Conservation (phyloP, 768 basidiomycete genomes). For the Lactarius sanguifluus region DNA sequence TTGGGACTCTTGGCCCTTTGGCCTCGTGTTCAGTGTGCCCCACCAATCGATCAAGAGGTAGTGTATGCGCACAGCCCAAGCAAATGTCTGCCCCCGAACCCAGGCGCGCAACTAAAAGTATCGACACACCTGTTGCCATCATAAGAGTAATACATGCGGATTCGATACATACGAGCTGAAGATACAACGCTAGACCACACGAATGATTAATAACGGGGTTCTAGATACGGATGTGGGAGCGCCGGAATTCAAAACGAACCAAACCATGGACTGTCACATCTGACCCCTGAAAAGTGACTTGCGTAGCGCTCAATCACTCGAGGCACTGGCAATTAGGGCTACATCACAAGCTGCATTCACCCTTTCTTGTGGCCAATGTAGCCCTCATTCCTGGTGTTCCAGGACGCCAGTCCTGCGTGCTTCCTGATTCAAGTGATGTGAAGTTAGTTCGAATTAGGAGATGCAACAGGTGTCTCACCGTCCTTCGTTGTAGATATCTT, state of each 20-base stretch:
- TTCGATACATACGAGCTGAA: neutral
- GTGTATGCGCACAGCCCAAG: neutral
- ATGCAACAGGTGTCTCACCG: constrained; percentile 4
- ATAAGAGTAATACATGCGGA: neutral
- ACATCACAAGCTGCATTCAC: constrained; percentile 18
- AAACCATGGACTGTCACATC: neutral
- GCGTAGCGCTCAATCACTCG: neutral
- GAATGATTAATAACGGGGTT: neutral
- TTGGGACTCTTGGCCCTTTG: neutral
- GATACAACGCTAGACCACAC: neutral
- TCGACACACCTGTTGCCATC: neutral
- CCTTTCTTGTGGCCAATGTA: constrained; percentile 10
- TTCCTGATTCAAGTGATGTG: constrained; percentile 4
- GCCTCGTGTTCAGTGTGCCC: neutral
- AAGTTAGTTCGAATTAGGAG: neutral
- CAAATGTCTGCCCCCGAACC: neutral
- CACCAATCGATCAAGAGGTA: neutral
- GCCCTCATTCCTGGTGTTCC: neutral
- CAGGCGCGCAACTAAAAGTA: neutral
- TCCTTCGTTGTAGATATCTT: constrained; percentile 9
- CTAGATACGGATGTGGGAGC: neutral
- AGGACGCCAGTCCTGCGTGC: constrained; percentile 10
- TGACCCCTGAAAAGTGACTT: neutral
- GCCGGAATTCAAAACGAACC: too few species aligned
- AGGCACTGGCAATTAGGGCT: neutral